These are phyloP conservation scores for Pestalotiopsis sp. DNA, from an alignment of 2,329 filamentous ascomycete species.

Conservation along the genomic window DNA sequence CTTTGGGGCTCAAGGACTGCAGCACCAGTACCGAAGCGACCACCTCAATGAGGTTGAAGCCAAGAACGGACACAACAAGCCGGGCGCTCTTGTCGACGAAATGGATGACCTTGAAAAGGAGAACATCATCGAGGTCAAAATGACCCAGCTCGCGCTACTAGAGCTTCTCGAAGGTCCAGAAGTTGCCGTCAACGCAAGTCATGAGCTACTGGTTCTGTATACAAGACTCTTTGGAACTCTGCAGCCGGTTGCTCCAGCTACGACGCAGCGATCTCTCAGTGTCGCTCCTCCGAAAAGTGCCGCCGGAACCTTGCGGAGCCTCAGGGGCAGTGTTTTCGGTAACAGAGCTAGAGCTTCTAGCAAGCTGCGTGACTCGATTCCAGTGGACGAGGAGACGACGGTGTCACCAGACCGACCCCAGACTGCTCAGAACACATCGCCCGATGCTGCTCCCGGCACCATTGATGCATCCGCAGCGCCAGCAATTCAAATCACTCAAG, in stretches of 20 bases:
- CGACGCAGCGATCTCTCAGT: constrained; percentile 40
- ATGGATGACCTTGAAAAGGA: constrained; percentile 87
- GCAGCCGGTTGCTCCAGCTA: constrained; percentile 41
- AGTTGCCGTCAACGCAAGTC: constrained; percentile 83
- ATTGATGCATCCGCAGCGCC: constrained; percentile 62
- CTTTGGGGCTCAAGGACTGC: constrained; percentile 63
- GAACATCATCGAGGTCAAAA: constrained; percentile 88
- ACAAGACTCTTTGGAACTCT: constrained; percentile 72
- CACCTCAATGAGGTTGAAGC: constrained; percentile 63
- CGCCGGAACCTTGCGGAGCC: constrained; percentile 69
- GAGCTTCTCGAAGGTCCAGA: constrained; percentile 84
- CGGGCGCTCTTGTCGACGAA: constrained; percentile 67
- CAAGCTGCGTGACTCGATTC: constrained; percentile 29
- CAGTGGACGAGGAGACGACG: constrained; percentile 29
- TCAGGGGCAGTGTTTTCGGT: constrained; percentile 80
- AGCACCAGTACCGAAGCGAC: constrained; percentile 60
- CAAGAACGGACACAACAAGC: constrained; percentile 32
- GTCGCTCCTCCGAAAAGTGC: constrained; percentile 66
- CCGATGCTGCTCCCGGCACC: constrained; percentile 27
- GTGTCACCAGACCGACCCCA: constrained; percentile 38
- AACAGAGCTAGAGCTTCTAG: constrained; percentile 44
- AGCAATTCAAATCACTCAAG: constrained; percentile 76
- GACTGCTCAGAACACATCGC: constrained; percentile 42
- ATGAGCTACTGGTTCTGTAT: constrained; percentile 83
- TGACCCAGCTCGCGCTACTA: constrained; percentile 85